Evolutionary conservation across 805 yeast genomes (phyloP).

Genomic region (Candida broadrunensis): DNA sequence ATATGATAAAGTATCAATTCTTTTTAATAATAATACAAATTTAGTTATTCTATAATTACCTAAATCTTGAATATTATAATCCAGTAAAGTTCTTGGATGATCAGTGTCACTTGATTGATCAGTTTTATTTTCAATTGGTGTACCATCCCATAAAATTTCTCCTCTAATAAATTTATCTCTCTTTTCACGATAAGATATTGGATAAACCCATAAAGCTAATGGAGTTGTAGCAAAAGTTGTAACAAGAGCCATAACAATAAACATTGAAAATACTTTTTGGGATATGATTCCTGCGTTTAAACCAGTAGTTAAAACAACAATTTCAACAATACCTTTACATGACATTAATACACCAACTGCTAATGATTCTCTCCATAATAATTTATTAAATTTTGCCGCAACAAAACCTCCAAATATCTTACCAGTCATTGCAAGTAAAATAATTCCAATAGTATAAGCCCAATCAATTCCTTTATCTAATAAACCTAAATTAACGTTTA

Average conservation of each 20-base stretch:
- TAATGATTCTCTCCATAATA: conserved; percentile 69
- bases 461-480: conserved; percentile 67
- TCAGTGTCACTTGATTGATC: background rate
- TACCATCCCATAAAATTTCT: conserved; percentile 25
- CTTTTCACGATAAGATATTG: conserved; percentile 56
- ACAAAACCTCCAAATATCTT: conserved; percentile 66
- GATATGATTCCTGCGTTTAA: conserved; percentile 66
- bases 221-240: conserved; percentile 83
- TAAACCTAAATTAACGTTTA: conserved; percentile 64
- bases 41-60: conserved; percentile 18
- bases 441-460: conserved; percentile 72
- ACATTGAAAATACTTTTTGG: conserved; percentile 70
- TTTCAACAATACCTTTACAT: conserved; percentile 85
- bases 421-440: conserved; percentile 63
- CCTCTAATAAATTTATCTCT: conserved; percentile 31
- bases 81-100: background rate
- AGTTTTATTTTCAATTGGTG: conserved; percentile 7
- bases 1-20: conserved; percentile 29
- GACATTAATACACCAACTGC: conserved; percentile 83
- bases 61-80: conserved; percentile 12
- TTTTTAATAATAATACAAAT: conserved; percentile 24
- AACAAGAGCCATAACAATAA: conserved; percentile 76
- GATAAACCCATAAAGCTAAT: conserved; percentile 58
- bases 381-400: conserved; percentile 59
- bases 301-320: conserved; percentile 75